Percentiles rank a stretch among this genome's conserved stretches.
Conservation (phyloP, 257 asterid species). For the Nyctanthes arbortristis region DNA sequence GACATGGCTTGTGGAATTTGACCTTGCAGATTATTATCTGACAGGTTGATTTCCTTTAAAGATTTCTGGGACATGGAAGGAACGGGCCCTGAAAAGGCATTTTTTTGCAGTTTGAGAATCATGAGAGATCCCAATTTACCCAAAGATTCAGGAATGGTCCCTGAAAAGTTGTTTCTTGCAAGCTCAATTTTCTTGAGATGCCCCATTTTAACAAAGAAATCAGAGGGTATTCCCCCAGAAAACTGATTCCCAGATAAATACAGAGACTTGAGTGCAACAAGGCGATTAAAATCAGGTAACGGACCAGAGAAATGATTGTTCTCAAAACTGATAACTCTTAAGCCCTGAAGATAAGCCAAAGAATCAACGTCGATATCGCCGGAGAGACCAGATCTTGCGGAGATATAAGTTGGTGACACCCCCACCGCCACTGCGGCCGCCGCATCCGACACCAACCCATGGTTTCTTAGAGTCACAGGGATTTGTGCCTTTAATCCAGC, state of each 20-base stretch:
- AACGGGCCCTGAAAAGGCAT: constrained; percentile 63
- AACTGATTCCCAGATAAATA: constrained; percentile 46
- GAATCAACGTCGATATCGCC: constrained; percentile 43
- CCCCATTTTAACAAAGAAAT: constrained; percentile 49
- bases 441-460: constrained; percentile 76
- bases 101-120: constrained; percentile 45
- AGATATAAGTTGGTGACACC: constrained; percentile 45
- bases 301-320: constrained; percentile 60
- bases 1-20: constrained; percentile 62
- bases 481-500: constrained; percentile 62
- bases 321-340: constrained; percentile 54
- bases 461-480: constrained; percentile 53
- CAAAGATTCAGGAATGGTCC: constrained; percentile 60
- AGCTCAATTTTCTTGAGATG: constrained; percentile 59
- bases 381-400: constrained; percentile 42
- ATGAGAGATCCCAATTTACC: constrained; percentile 27
- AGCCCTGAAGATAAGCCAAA: constrained; percentile 36
- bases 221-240: constrained; percentile 56
- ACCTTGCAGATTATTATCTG: constrained; percentile 64
- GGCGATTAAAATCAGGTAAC: constrained; percentile 54
- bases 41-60: constrained; percentile 35
- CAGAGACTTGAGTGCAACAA: constrained; percentile 54
- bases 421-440: constrained; percentile 30
- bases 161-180: constrained; percentile 50
- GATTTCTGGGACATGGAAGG: constrained; percentile 51